Conservation (phyloP, 2,329 filamentous ascomycete genomes). For the Thielaviopsis euricoi region DNA sequence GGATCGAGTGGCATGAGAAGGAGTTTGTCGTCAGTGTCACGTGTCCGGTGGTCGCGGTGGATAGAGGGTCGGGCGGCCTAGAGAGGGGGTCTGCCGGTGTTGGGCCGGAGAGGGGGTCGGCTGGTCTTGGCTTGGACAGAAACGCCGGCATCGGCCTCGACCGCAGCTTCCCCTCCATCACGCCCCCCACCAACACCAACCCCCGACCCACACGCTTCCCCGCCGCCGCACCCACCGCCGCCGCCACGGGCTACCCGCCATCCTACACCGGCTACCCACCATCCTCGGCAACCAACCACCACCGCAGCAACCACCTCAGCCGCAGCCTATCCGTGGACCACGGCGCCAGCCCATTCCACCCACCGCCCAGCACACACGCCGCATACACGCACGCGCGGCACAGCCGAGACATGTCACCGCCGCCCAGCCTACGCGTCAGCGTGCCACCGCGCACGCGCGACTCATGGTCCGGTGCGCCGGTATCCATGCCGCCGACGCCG, state of each 20-base stretch:
- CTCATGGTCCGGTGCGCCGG: conserved; percentile 6
- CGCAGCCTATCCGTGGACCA: conserved; percentile 12
- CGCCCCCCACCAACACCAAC: neutral
- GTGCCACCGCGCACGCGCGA: conserved; percentile 6
- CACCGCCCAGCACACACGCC: neutral
- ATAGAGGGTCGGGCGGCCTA: neutral
- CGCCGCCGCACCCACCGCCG: neutral
- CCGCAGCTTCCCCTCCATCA: too few species aligned
- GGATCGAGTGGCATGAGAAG: conserved; percentile 11
- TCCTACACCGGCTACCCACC: neutral
- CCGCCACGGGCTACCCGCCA: conserved; percentile 6
- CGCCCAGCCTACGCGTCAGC: conserved; percentile 1
- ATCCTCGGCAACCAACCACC: neutral
- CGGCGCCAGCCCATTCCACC: conserved; percentile 5
- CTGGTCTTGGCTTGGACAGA: too few species aligned
- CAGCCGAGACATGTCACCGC: conserved; percentile 1
- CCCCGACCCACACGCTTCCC: neutral
- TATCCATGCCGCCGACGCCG: conserved; percentile 9
- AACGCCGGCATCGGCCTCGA: too few species aligned
- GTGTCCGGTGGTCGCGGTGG: conserved; percentile 1
- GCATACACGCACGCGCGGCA: neutral
- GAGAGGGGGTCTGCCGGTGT: too few species aligned
- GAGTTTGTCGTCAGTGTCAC: conserved; percentile 9
- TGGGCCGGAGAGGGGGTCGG: too few species aligned
- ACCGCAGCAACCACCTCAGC: neutral